A percentile compares a stretch with the other conserved stretches of the same genome.
Evolutionary conservation across 1,139 yeast species (phyloP).

Genomic region (Kodamaea arcana): DNA sequence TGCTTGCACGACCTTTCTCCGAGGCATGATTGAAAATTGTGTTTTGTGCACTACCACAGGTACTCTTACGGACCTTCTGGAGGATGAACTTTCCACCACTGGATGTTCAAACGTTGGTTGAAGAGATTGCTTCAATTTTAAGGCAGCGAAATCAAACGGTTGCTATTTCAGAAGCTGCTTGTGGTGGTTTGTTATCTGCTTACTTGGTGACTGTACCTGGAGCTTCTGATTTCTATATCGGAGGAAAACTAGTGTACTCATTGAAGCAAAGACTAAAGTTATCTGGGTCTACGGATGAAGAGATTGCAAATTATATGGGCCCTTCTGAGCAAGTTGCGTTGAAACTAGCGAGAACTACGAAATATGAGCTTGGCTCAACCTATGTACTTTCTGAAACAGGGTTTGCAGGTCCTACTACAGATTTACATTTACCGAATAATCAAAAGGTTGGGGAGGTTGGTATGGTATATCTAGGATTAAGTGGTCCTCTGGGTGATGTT

Average conservation of each 20-base stretch:
- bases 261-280: slow-evolving; percentile 68
- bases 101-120: slow-evolving; percentile 47
- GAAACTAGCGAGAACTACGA: slow-evolving; percentile 71
- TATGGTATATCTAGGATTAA: slow-evolving; percentile 65
- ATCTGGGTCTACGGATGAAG: slow-evolving; percentile 74
- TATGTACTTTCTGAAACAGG: slow-evolving; percentile 84
- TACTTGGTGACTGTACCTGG: slow-evolving; percentile 80
- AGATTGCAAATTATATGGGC: slow-evolving; percentile 69
- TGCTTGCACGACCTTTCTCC: background rate
- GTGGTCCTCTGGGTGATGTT: slow-evolving; percentile 60
- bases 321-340: slow-evolving; percentile 76
- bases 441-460: slow-evolving; percentile 42
- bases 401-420: slow-evolving; percentile 73
- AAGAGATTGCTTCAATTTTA: slow-evolving; percentile 54
- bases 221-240: slow-evolving; percentile 78
- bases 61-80: too few species aligned
- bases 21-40: too few species aligned
- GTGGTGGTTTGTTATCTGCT: slow-evolving; percentile 83
- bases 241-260: slow-evolving; percentile 78
- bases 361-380: slow-evolving; percentile 77
- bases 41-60: too few species aligned
- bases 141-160: slow-evolving; percentile 55
- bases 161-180: slow-evolving; percentile 82
- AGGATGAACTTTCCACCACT: slow-evolving; percentile 65
- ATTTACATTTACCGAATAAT: slow-evolving; percentile 29